Evolutionary conservation across 106 monocot genomes (phyloP), one percentile per base, ranked within the genome.

Genomic region (Acanthochlamys bracteata): DNA sequence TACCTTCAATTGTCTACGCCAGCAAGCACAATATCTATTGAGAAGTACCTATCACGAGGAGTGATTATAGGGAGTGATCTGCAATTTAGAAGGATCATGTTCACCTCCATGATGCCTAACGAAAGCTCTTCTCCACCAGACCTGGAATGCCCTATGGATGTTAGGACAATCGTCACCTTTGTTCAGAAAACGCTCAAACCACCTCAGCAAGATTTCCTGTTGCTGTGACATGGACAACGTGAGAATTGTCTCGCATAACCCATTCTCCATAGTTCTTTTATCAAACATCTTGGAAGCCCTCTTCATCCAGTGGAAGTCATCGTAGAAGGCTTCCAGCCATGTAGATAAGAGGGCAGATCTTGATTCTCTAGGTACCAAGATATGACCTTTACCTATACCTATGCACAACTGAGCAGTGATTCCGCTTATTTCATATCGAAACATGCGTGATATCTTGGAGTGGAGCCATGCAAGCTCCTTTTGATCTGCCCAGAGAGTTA

Each of bases 91-190:
- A 14, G 42, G 42, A 69, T 82, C 73, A 23, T 64, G 42, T 8
- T 22, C 2, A 40, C 20, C 51, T 16, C 16, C 71, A 24, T 61
- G 26, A n/a, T 60, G 72, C 59, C 60, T 64, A 14, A 76, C 55
- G 41, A 81, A 81, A 14, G 76, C 57, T 49, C 81, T 68, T 45
- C 76, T 73, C 81, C 81, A 82, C 81, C 81, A 82, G 27, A 73
- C 73, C 56, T 73, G 43, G 27, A 82, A 73, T 0, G 81, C 81
- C 42, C 61, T 69, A 33, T 76, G 81, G 3, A 82, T 57, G 33
- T 82, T 82, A 11, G 81, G 81, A 59, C 81, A 76, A 41, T 82
- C 73, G 33, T 76, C 81, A 0, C 81, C 76, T 60, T 69, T 76
- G 39, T 69, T 73, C 73, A 82, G 41, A 42, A 72, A 82, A 42